Percentiles rank a stretch among this genome's conserved stretches.
phyloP scores from a whole-genome alignment of 495 filamentous ascomycete species.

The Letharia columbiana region DNA sequence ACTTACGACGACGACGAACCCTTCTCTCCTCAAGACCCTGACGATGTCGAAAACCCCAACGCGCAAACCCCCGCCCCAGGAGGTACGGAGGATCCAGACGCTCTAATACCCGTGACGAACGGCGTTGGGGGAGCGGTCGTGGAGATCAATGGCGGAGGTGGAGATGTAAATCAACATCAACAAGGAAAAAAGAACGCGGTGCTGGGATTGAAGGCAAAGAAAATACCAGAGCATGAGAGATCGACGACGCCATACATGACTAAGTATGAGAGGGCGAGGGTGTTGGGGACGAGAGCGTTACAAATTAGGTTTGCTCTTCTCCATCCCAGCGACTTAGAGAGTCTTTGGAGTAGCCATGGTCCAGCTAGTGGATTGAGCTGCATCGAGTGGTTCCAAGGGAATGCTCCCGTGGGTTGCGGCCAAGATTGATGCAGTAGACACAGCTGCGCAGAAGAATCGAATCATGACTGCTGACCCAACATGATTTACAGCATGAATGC shows the following conservation, averaged over 20 bases:
- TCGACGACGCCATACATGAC: constrained; percentile 98
- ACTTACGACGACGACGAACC: constrained; percentile 61
- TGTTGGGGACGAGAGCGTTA: constrained; percentile 83
- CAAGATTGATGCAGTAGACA: background rate
- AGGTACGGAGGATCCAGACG: constrained; percentile 48
- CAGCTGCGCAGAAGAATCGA: too few relatives aligned
- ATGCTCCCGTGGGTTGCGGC: constrained; percentile 10
- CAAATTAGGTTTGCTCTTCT: constrained; percentile 77
- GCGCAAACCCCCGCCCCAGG: constrained; percentile 35
- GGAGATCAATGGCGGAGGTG: constrained; percentile 41
- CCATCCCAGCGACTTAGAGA: background rate
- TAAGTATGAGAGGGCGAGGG: constrained; percentile 92
- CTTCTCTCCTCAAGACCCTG: constrained; percentile 48
- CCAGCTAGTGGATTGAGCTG: background rate
- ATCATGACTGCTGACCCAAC: constrained; percentile 17
- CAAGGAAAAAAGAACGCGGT: constrained; percentile 41
- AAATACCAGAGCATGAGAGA: constrained; percentile 79
- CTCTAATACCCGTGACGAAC: constrained; percentile 26
- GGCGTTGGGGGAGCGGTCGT: constrained; percentile 35
- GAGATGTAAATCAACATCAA: constrained; percentile 28
- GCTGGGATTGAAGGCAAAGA: constrained; percentile 71
- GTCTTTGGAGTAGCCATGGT: background rate
- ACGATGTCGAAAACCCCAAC: constrained; percentile 45
- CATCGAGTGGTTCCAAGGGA: background rate
- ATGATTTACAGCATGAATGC: constrained; percentile 69